Conservation (phyloP, 768 basidiomycete species). For the Tylopilus felleus region DNA sequence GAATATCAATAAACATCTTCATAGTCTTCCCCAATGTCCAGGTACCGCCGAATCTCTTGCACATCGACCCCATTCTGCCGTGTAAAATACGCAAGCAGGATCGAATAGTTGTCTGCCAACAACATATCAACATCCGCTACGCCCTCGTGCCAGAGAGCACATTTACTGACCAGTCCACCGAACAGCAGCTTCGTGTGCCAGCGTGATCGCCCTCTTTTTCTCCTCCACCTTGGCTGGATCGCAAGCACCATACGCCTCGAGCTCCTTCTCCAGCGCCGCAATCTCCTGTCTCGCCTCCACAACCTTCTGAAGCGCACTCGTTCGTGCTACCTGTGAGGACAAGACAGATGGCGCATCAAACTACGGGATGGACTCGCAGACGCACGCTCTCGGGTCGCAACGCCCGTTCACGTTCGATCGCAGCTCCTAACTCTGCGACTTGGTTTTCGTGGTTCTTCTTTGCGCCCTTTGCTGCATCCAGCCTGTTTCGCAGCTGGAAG, state of each 20-base stretch:
- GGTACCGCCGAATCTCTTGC: slow-evolving; percentile 61
- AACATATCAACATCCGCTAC: not conserved
- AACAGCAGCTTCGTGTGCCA: slow-evolving; percentile 80
- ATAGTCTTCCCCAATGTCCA: slow-evolving; percentile 70
- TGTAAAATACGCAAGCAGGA: slow-evolving; percentile 62
- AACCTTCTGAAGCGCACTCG: slow-evolving; percentile 49
- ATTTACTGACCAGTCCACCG: slow-evolving; percentile 80
- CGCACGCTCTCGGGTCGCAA: slow-evolving; percentile 58
- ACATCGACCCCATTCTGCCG: slow-evolving; percentile 55
- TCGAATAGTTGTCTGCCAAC: slow-evolving; percentile 62
- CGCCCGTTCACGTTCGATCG: slow-evolving; percentile 49
- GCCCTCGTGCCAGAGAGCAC: not conserved
- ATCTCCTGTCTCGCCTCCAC: slow-evolving; percentile 47
- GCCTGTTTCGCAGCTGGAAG: slow-evolving; percentile 55
- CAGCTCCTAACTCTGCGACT: slow-evolving; percentile 44
- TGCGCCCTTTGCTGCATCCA: slow-evolving; percentile 48
- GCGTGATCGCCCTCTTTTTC: slow-evolving; percentile 62
- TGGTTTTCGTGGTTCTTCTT: slow-evolving; percentile 43
- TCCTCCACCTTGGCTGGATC: slow-evolving; percentile 82
- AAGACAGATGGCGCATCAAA: not conserved
- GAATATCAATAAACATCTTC: slow-evolving; percentile 62
- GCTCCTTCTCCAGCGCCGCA: slow-evolving; percentile 57
- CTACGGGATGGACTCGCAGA: not conserved
- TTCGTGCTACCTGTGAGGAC: slow-evolving; percentile 51
- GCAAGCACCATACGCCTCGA: slow-evolving; percentile 75